Evolutionary conservation across 345 rosid genomes (phyloP).

Genomic region (Gossypium turneri): DNA sequence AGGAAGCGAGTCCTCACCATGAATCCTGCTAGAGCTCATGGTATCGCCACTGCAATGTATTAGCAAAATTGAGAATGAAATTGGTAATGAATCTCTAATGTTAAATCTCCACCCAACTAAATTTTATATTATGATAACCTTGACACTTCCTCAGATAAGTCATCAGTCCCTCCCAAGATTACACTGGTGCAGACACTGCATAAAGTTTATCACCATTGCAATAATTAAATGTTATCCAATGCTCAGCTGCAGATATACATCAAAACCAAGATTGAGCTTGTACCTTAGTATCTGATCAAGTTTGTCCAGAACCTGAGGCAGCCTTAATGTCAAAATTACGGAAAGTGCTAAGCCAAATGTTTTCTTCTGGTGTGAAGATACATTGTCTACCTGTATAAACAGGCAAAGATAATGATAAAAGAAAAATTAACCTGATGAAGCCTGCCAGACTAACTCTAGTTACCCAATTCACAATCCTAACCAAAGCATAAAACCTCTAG

Average conservation of each 20-base stretch:
- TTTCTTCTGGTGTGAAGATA: constrained; percentile 62
- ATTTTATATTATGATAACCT: constrained; percentile 37
- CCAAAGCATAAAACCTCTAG: not conserved
- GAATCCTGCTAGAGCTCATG: constrained; percentile 57
- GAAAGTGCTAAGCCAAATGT: constrained; percentile 84
- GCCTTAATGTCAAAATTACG: constrained; percentile 71
- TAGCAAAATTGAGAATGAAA: not conserved
- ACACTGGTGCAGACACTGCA: constrained; percentile 83
- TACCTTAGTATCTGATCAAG: constrained; percentile 93
- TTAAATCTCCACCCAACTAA: not conserved
- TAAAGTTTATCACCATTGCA: constrained; percentile 11
- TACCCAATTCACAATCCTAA: not conserved
- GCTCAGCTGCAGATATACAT: not conserved
- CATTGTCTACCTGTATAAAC: constrained; percentile 70
- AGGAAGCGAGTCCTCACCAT: constrained; percentile 57
- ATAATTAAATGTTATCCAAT: not conserved
- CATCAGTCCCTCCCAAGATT: constrained; percentile 72
- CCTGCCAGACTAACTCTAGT: not conserved
- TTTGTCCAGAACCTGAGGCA: constrained; percentile 92
- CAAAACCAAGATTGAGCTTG: constrained; percentile 6
- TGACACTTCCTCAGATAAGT: constrained; percentile 68
- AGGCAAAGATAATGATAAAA: constrained; percentile 11
- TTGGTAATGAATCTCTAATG: not conserved
- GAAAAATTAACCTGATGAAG: constrained; percentile 16
- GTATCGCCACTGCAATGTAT: constrained; percentile 54